These are phyloP conservation scores for Corymbia calophylla DNA, from an alignment of 441 rosid species.

Conservation along the genomic window DNA sequence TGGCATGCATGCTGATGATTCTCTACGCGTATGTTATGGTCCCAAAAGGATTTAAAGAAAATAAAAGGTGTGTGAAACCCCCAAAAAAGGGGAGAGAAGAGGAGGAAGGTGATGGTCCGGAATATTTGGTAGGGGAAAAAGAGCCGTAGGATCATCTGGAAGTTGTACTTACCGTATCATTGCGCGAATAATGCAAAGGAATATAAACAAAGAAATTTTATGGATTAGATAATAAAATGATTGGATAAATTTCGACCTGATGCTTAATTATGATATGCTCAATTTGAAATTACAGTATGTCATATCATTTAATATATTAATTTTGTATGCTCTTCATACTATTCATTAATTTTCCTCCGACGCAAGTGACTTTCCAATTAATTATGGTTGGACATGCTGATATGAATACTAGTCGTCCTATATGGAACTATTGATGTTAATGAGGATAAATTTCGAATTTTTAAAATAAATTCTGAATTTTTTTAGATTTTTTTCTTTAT, in stretches of 20 bases:
- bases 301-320: neutral
- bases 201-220: neutral
- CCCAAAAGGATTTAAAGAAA: neutral
- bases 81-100: neutral
- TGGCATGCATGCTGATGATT: neutral
- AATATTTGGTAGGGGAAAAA: neutral
- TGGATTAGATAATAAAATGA: neutral
- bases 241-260: neutral
- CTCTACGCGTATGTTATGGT: neutral
- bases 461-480: accelerated
- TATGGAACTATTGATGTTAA: neutral
- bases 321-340: neutral
- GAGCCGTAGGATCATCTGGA: neutral
- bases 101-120: neutral
- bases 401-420: accelerated
- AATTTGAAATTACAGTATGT: neutral
- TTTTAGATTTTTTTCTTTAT: too few relatives aligned
- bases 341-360: neutral
- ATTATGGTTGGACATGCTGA: accelerated
- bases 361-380: neutral
- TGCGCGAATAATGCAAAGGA: neutral
- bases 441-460: too few relatives aligned
- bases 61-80: neutral
- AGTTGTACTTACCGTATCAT: neutral
- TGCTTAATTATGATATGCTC: neutral